Percentiles rank a stretch among this genome's conserved stretches.
phyloP scores from a whole-genome alignment of 192 early-diverging fungal species.

The Rhizophagus clarus region DNA sequence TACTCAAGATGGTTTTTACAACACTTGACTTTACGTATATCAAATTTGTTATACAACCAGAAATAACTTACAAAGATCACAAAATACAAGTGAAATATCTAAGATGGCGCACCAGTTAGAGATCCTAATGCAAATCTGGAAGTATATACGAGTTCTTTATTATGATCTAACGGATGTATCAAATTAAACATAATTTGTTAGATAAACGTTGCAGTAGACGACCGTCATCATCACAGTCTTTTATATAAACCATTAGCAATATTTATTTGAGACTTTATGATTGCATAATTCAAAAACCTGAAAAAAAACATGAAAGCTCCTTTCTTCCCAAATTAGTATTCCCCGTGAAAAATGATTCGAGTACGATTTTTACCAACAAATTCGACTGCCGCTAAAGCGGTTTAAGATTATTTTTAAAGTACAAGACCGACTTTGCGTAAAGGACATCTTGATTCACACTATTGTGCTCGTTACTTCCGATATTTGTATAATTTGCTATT shows the following conservation, averaged over 20 bases:
- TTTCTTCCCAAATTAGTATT: background rate
- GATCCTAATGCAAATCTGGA: background rate
- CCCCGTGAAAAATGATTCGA: background rate
- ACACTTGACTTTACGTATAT: no score
- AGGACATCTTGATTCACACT: background rate
- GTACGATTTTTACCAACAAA: background rate
- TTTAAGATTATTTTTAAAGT: slow-evolving; percentile 1
- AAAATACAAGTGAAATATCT: background rate
- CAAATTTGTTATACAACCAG: background rate
- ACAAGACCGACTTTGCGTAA: background rate
- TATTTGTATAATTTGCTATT: background rate
- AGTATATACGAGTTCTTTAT: background rate
- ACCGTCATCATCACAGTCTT: background rate
- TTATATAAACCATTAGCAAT: background rate
- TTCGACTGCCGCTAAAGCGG: background rate
- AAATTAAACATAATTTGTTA: background rate
- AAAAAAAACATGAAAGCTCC: background rate
- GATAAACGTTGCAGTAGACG: background rate
- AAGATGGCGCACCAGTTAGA: background rate
- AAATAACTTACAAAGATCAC: background rate
- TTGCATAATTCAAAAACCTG: background rate
- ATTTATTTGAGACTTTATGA: background rate
- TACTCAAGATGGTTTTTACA: no score
- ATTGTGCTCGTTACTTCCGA: background rate
- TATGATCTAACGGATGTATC: background rate